phyloP scores from a whole-genome alignment of 2,329 filamentous ascomycete genomes.

The Cladophialophora exuberans region DNA sequence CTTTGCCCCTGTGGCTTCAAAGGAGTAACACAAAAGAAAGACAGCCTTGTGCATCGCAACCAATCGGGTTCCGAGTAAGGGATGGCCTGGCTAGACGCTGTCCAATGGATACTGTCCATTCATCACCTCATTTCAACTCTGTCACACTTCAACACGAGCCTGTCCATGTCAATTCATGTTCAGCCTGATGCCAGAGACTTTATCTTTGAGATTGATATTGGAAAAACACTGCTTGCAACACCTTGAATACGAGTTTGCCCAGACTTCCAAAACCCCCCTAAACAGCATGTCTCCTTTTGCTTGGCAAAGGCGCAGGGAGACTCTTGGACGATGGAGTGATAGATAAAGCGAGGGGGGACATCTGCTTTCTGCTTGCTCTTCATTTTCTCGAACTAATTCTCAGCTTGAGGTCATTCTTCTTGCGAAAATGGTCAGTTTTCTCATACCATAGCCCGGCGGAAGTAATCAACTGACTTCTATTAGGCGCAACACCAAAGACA shows the following conservation, averaged over 20 bases:
- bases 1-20: neutral
- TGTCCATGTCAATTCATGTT: neutral
- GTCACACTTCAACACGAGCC: neutral
- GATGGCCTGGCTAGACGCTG: neutral
- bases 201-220: neutral
- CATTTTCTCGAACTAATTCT: neutral
- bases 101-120: neutral
- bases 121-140: neutral
- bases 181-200: conserved; percentile 1
- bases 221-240: neutral
- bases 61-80: neutral
- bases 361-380: neutral
- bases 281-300: neutral
- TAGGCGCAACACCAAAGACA: conserved; percentile 10
- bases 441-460: neutral
- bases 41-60: neutral
- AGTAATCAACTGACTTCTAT: neutral
- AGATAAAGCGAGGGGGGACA: neutral
- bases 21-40: neutral
- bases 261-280: conserved; percentile 1
- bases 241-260: conserved; percentile 1
- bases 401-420: too few species aligned
- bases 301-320: neutral
- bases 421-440: neutral
- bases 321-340: neutral